Evolutionary conservation across 345 rosid species (phyloP), one percentile per base, ranked within the genome.

Genomic region (Hypericum androsaemum): DNA sequence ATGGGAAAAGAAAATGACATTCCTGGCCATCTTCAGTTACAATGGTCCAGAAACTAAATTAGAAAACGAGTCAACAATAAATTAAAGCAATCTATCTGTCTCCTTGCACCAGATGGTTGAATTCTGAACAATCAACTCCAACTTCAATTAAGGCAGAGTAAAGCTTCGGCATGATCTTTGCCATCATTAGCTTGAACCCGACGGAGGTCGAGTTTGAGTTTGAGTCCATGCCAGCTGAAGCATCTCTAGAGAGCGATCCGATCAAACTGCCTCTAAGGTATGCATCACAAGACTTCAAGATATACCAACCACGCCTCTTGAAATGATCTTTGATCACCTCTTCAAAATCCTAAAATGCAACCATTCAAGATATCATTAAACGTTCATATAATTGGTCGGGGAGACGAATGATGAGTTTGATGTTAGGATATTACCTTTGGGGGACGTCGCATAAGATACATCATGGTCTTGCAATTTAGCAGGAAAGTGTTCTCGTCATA

Each of bases 191-290:
- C 74, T 88, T 88, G 80, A 94, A 88, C 39, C 99, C 97, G 53
- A 82, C 88, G 0, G 97, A 94, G 53, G 80, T 86, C 58, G 79
- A 71, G 64, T 84, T 80, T 13, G 79, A 81, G 39, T 61, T 59
- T 54, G 62, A 60, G 41, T 64, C 67, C 48, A 71, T 66, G 54
- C 63, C 72, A 37, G 64, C 68, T 1, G 84, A 74, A 3, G 86
- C 96, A 48, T 88, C 94, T 67, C 76, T 65, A 39, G 71, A 43
- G 12, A 88, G n/a, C n/a, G n/a, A n/a, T n/a, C n/a, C n/a, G n/a
- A n/a, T n/a, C n/a, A n/a, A n/a, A n/a, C n/a, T n/a, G 64, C 99
- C 99, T 61, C 79, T 82, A 95, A 79, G 83, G 64, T 86, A 88
- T 7, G 97, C 86, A 59, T 83, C 83, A 53, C 96, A 88, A 32